phyloP scores from a whole-genome alignment of 2,329 filamentous ascomycete genomes.

The Dendrostoma leiphaemia region DNA sequence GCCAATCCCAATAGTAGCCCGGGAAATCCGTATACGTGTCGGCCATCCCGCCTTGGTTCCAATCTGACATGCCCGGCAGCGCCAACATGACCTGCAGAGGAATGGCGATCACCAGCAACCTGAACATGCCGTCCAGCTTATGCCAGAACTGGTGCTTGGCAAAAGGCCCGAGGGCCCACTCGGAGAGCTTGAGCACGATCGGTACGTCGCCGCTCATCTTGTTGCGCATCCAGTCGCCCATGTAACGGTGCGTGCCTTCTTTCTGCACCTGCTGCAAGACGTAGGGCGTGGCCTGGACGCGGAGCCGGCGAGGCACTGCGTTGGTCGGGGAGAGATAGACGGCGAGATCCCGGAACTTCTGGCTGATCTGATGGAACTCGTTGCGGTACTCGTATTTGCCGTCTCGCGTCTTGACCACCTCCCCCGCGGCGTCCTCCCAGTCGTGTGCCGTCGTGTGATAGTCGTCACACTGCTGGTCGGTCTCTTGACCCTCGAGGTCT shows the following conservation, averaged over 20 bases:
- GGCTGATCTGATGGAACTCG: constrained; percentile 19
- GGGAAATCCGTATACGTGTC: constrained; percentile 24
- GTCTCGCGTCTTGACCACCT: constrained; percentile 4
- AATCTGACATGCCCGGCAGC: constrained; percentile 16
- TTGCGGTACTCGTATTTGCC: constrained; percentile 23
- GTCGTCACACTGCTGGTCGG: too few species aligned
- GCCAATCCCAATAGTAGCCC: constrained; percentile 25
- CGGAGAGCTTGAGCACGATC: constrained; percentile 11
- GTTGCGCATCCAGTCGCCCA: constrained; percentile 24
- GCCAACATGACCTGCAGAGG: constrained; percentile 23
- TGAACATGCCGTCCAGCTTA: constrained; percentile 11
- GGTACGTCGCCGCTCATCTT: constrained; percentile 13
- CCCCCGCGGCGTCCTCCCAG: background rate
- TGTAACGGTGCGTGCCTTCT: background rate
- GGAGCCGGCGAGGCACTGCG: constrained; percentile 21
- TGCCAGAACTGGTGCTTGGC: constrained; percentile 12
- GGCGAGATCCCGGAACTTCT: constrained; percentile 25
- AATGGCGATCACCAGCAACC: constrained; percentile 21
- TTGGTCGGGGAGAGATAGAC: constrained; percentile 26
- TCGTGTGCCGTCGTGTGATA: too few species aligned
- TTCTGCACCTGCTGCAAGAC: constrained; percentile 17
- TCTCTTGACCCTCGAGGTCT: too few species aligned
- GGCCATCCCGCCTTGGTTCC: constrained; percentile 20
- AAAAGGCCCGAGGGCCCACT: constrained; percentile 20
- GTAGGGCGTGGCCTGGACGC: constrained; percentile 22